Evolutionary conservation across 1,284 basidiomycete species (phyloP).

Genomic region (Cystobasidium sp.): DNA sequence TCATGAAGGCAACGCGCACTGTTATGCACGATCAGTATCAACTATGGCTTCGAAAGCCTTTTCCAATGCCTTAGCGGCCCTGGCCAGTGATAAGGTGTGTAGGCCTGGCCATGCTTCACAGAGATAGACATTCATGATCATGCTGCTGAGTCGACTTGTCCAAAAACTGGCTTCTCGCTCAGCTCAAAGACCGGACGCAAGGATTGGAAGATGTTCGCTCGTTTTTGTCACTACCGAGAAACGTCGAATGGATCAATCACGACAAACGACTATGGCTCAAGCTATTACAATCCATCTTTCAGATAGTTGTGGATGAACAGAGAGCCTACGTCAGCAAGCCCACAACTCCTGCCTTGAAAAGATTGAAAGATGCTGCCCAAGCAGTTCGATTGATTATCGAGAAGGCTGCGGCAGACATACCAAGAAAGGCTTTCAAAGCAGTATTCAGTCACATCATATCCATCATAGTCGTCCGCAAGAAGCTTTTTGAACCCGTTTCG

Average conservation of each 20-base stretch:
- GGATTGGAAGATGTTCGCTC: slow-evolving; percentile 67
- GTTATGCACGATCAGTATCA: no score
- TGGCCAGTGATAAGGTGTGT: slow-evolving; percentile 36
- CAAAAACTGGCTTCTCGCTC: not conserved
- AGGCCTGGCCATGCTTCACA: not conserved
- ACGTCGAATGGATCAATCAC: slow-evolving; percentile 63
- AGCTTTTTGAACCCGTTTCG: slow-evolving; percentile 69
- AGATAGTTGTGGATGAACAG: slow-evolving; percentile 69
- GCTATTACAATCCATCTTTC: slow-evolving; percentile 75
- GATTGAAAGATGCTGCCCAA: slow-evolving; percentile 69
- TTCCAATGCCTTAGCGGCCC: slow-evolving; percentile 15
- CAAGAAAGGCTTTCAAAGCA: slow-evolving; percentile 63
- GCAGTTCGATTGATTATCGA: slow-evolving; percentile 73
- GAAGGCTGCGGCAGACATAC: slow-evolving; percentile 64
- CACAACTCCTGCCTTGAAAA: slow-evolving; percentile 60
- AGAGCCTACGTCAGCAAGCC: slow-evolving; percentile 62
- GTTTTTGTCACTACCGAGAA: slow-evolving; percentile 65
- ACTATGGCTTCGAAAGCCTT: slow-evolving; percentile 38
- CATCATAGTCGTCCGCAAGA: slow-evolving; percentile 64
- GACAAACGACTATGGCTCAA: slow-evolving; percentile 65
- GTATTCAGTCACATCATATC: slow-evolving; percentile 71
- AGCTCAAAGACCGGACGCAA: slow-evolving; percentile 72
- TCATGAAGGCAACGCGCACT: no score
- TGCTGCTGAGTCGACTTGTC: not conserved
- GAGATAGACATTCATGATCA: not conserved